phyloP scores from a whole-genome alignment of 164 flowering plant genomes.

The Vitis rupestris region DNA sequence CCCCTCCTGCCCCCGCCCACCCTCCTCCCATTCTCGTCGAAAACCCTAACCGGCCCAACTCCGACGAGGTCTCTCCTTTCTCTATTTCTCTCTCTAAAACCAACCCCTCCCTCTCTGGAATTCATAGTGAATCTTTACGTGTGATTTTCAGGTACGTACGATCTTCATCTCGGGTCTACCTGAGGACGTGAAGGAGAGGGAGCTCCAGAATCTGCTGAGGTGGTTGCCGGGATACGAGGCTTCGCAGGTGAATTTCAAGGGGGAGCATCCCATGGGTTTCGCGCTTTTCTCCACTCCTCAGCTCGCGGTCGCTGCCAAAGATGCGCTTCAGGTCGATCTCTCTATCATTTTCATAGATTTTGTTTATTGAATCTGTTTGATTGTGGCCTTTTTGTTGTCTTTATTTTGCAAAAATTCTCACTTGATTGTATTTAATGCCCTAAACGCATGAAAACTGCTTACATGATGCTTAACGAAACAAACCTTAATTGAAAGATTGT shows the following conservation, averaged over 20 bases:
- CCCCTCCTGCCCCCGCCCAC: conserved; percentile 34
- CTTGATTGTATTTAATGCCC: no score
- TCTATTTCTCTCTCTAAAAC: not conserved
- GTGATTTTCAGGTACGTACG: conserved; percentile 58
- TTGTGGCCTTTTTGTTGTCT: no score
- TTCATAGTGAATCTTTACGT: not conserved
- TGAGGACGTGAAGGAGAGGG: conserved; percentile 93
- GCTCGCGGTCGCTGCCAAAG: conserved; percentile 80
- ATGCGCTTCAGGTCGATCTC: conserved; percentile 72
- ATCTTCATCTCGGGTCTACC: conserved; percentile 93
- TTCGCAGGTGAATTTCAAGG: conserved; percentile 88
- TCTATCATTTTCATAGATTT: no score
- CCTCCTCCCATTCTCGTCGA: conserved; percentile 44
- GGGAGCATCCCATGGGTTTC: conserved; percentile 94
- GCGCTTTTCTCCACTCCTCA: conserved; percentile 79
- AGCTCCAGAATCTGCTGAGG: conserved; percentile 77
- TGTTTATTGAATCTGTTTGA: no score
- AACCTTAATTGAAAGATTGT: no score
- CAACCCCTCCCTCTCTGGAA: not conserved
- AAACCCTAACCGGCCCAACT: conserved; percentile 34
- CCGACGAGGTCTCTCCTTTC: conserved; percentile 52
- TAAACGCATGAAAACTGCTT: no score
- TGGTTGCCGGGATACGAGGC: conserved; percentile 99
- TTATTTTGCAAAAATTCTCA: no score
- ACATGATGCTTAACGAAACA: no score